Evolutionary conservation across 1,284 basidiomycete genomes (phyloP), one percentile per base, ranked within the genome.

Genomic region (Tilletia indica): DNA sequence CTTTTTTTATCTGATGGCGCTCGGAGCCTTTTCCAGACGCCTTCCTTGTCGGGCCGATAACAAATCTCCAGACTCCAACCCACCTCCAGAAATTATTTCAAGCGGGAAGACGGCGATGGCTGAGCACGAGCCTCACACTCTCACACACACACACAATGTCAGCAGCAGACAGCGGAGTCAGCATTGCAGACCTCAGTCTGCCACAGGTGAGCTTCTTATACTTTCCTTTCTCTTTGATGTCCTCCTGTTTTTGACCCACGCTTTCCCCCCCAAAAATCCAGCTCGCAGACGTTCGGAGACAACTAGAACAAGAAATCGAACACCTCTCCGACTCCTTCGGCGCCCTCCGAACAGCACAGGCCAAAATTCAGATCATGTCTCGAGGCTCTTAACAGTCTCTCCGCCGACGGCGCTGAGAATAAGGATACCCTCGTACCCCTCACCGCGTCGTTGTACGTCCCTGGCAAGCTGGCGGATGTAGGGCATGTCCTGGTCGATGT

Each of bases 401-500:
- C 34, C 14, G 45, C 31, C 19, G 34, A 34, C 36, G 45, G 31
- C 4, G 11, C 48, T 0, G 14, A 42, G 5, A 94, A 89, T 78
- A 94, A 93, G 87, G 89, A 91, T 19, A 90, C 95, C 73, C 88
- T 98, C 25, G 92, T 98, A 1, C 96, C 96, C 2, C 86, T 98
- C 67, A 97, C 94, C 11, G 93, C 92, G 84, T 97, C 94, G 1
- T 88, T 99, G 3, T 98, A 98, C 83, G 92, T 98, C 16, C 94
- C 95, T 0, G 96, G 95, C 39, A 94, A 91, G 85, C 87, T 98
- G 47, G 88, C 87, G 36, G 92, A 97, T 82, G 85, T 89, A 1
- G 91, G 94, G 67, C 89, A 93, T 76, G 94, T 99, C 67, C 91
- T 98, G 72, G 90, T 99, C 21, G 96, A 99, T 83, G 89, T 99